Base-by-base conservation (phyloP, 2,329 filamentous ascomycete species). In the Colletotrichum cordylinicola region DNA sequence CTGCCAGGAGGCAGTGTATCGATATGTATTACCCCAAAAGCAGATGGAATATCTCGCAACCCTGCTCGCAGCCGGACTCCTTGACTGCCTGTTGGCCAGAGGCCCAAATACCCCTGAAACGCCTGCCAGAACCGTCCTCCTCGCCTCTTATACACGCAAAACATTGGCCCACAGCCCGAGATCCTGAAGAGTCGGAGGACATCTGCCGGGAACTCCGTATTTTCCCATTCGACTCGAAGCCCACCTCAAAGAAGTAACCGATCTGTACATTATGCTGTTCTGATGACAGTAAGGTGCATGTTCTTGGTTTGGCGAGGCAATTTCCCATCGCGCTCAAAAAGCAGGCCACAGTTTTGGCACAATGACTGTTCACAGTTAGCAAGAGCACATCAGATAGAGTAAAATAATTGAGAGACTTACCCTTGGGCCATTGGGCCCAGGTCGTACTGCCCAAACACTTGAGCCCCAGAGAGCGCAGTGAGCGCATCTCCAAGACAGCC, bases 381-480 rank as follows among this genome's bases (percentile, higher is more conserved):
- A 21, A 75, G 24, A 13, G 72, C 8, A 35, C 31, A 18, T 12
- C 76, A 83, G 78, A 82, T 81, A 72, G 67, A 72, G 69, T 61
- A 73, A 48, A 65, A 5, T 3, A 58, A 43, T 55, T 35, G 21
- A 6, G n/a, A 73, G 18, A 83, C 94, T 90, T 87, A 97, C 95
- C 85, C 95, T 94, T 78, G 94, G 91, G 70, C 96, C 96, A 70
- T 91, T 89, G 16, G 97, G 97, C 29, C 97, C 97, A 85, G 98
- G 96, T 80, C 97, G 90, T 4, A 98, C 96, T 65, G 95, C 96
- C 97, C 97, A 99, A 10, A 98, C 95, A 33, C 95, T 94, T 65
- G 93, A 93, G 18, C 96, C 97, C 92, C 94, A 96, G 39, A 98
- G 92, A 76, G 90, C 90, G 84, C 97, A 99, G 84, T 98, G 96